Evolutionary conservation across 73 alveolate genomes (phyloP).

Genomic region (Paraurostyla sp.): DNA sequence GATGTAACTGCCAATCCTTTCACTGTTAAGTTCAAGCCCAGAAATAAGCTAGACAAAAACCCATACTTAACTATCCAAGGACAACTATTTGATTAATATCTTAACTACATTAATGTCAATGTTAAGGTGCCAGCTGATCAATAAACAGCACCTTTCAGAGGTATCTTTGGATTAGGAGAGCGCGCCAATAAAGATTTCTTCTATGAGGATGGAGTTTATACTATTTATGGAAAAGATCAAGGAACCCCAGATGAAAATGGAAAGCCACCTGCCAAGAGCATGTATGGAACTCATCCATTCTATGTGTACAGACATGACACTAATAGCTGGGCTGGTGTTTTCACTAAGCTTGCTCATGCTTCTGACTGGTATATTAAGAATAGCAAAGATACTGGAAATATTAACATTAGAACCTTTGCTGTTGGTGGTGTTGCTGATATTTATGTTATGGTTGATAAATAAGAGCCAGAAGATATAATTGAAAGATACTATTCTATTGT

Average conservation of each 20-base stretch:
- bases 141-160: conserved; percentile 31
- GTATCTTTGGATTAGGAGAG: conserved; percentile 56
- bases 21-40: not conserved
- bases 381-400: not conserved
- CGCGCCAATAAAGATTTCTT: conserved; percentile 59
- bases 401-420: conserved; percentile 51
- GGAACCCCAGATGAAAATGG: conserved; percentile 83
- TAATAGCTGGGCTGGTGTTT: conserved; percentile 45
- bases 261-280: conserved; percentile 67
- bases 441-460: conserved; percentile 50
- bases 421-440: conserved; percentile 84
- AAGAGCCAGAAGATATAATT: conserved; percentile 72
- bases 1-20: conserved; percentile 6
- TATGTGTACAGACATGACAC: conserved; percentile 44
- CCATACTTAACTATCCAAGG: conserved; percentile 33
- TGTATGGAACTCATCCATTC: conserved; percentile 81
- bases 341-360: conserved; percentile 45
- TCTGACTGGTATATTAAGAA: conserved; percentile 23
- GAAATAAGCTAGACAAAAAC: not conserved
- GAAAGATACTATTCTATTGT: conserved; percentile 65
- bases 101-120: not conserved
- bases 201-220: conserved; percentile 49
- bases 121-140: conserved; percentile 17
- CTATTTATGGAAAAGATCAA: conserved; percentile 73
- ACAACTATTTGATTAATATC: not conserved